Percentiles rank a stretch among this genome's conserved stretches.
Evolutionary conservation across 2,329 filamentous ascomycete species (phyloP).

Genomic region (Claviceps paspali): DNA sequence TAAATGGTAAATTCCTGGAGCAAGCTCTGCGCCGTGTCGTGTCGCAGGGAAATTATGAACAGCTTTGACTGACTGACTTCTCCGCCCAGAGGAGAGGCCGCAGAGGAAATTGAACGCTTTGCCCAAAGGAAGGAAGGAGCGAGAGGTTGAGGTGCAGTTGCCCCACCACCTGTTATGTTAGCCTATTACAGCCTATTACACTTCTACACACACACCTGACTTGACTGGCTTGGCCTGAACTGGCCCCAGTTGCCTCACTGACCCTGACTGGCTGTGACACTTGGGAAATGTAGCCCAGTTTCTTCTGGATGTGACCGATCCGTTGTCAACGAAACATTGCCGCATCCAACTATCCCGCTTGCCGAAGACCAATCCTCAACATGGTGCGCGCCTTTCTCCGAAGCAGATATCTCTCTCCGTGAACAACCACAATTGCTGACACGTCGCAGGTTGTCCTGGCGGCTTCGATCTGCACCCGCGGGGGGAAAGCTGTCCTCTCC

Average conservation of each 20-base stretch:
- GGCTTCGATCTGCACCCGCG: constrained; percentile 95
- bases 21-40: not conserved
- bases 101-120: not conserved
- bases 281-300: not conserved
- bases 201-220: too few species aligned
- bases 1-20: not conserved
- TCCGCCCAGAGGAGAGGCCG: not conserved
- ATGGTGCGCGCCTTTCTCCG: constrained; percentile 20
- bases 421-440: constrained; percentile 2
- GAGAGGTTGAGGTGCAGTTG: too few species aligned
- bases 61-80: too few species aligned
- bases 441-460: constrained; percentile 75
- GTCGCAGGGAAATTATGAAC: not conserved
- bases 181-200: too few species aligned
- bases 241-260: too few species aligned
- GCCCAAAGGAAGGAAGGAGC: too few species aligned
- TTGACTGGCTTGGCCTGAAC: too few species aligned
- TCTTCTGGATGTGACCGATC: not conserved
- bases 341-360: not conserved
- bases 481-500: constrained; percentile 95
- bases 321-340: not conserved
- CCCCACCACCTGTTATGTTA: too few species aligned
- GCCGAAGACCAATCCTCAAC: constrained; percentile 15
- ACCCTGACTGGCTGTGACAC: constrained; percentile 1
- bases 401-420: not conserved